Evolutionary conservation across 306 rosid species (phyloP).

Genomic region (Lathyrus tuberosus): DNA sequence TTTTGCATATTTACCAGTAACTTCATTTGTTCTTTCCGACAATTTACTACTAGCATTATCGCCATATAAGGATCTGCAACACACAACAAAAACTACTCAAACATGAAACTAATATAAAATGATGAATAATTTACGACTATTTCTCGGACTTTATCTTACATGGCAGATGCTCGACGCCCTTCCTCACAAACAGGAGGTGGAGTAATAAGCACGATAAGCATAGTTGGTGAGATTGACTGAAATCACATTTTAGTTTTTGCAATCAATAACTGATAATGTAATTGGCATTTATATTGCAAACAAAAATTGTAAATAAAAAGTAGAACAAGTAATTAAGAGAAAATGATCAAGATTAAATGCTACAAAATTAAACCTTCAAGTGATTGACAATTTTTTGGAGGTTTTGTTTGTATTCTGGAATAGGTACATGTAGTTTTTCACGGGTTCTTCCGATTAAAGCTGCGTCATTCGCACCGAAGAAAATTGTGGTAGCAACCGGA

Average conservation of each 20-base stretch:
- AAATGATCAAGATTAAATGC: no score
- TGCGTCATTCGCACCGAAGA: constrained; percentile 96
- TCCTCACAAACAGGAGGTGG: constrained; percentile 89
- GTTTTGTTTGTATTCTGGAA: constrained; percentile 75
- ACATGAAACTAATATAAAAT: constrained; percentile 10
- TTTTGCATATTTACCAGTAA: constrained; percentile 72
- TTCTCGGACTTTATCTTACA: constrained; percentile 42
- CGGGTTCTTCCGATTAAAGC: constrained; percentile 72
- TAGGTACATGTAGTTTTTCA: constrained; percentile 78
- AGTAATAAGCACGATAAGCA: constrained; percentile 72
- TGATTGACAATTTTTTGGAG: constrained; percentile 65
- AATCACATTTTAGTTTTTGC: constrained; percentile 40
- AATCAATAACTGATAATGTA: constrained; percentile 32
- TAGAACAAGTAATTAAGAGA: no score
- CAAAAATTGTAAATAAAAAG: no score
- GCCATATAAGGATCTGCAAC: constrained; percentile 60
- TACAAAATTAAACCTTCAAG: constrained; percentile 61
- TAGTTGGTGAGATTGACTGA: constrained; percentile 68
- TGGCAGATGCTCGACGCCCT: constrained; percentile 48
- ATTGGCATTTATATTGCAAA: background rate
- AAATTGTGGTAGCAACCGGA: constrained; percentile 73
- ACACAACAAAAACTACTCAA: constrained; percentile 36
- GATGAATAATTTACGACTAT: no score
- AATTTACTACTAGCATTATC: constrained; percentile 55
- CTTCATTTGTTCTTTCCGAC: constrained; percentile 86